phyloP scores from a whole-genome alignment of 495 filamentous ascomycete species.

The Xylaria venustula region DNA sequence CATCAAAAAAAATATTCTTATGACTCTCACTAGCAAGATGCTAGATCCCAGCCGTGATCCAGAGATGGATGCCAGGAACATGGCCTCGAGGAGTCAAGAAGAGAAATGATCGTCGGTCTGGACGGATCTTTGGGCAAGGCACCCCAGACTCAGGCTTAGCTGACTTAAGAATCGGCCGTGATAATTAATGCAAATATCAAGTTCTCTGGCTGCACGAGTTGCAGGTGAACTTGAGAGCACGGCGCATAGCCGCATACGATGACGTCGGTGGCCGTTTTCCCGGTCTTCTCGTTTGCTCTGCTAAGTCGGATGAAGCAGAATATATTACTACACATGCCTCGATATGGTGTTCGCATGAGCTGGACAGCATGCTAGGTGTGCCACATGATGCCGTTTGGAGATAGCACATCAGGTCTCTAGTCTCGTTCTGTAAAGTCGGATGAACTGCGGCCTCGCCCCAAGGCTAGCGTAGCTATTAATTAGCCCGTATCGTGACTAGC shows the following conservation, averaged over 20 bases:
- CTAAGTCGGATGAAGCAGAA: background rate
- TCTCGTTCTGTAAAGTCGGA: constrained; percentile 1
- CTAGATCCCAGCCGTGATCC: constrained; percentile 6
- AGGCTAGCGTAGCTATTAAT: background rate
- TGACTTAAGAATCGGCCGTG: background rate
- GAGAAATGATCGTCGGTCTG: background rate
- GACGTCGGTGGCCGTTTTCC: background rate
- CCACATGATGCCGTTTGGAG: background rate
- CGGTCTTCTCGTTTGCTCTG: background rate
- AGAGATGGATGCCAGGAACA: constrained; percentile 2
- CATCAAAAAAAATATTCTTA: background rate
- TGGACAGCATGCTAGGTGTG: background rate
- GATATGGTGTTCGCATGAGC: background rate
- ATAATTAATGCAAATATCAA: background rate
- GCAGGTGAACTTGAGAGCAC: background rate
- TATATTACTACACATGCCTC: background rate
- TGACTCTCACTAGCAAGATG: background rate
- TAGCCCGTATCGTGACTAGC: background rate
- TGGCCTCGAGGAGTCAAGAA: background rate
- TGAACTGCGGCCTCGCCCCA: background rate
- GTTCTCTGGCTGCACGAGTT: background rate
- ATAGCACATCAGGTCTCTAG: background rate
- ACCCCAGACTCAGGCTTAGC: background rate
- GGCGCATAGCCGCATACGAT: background rate
- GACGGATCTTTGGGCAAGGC: background rate